A percentile compares a stretch with the other conserved stretches of the same genome.
Conservation (phyloP, 2,329 filamentous ascomycete genomes). For the Clonostachys chloroleuca region DNA sequence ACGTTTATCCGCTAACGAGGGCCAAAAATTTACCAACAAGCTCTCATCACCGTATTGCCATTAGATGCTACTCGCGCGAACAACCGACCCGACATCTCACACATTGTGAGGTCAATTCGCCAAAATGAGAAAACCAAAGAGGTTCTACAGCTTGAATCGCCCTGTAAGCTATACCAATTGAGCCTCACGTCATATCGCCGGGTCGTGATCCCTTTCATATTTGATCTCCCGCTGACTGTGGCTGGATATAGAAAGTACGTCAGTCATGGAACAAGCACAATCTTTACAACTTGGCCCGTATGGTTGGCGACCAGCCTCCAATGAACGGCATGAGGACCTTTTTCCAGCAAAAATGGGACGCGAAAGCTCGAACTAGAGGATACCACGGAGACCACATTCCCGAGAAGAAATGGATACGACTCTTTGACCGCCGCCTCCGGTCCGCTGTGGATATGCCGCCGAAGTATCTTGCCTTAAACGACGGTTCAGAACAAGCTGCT, state of each 20-base stretch:
- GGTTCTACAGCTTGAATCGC: constrained; percentile 63
- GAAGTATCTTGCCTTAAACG: constrained; percentile 69
- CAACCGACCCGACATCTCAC: not conserved
- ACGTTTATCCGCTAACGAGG: not conserved
- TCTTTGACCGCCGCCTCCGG: constrained; percentile 79
- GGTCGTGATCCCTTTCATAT: too few species aligned
- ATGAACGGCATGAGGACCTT: constrained; percentile 55
- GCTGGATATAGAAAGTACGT: constrained; percentile 70
- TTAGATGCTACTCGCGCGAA: not conserved
- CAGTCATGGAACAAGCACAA: constrained; percentile 98
- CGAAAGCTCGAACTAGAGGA: constrained; percentile 76
- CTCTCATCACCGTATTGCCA: not conserved
- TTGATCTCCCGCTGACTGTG: not conserved
- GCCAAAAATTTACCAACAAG: not conserved
- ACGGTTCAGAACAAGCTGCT: constrained; percentile 78
- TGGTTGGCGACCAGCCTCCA: constrained; percentile 20
- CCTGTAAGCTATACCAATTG: constrained; percentile 42
- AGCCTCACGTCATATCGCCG: too few species aligned
- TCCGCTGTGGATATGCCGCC: constrained; percentile 85
- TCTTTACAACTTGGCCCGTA: constrained; percentile 73
- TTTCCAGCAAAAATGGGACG: constrained; percentile 97
- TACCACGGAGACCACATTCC: constrained; percentile 96
- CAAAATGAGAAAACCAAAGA: constrained; percentile 50
- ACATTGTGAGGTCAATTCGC: constrained; percentile 3
- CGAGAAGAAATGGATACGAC: constrained; percentile 89